These are phyloP conservation scores for Trichoderma polysporum DNA, from an alignment of 2,329 filamentous ascomycete species.

Conservation along the genomic window DNA sequence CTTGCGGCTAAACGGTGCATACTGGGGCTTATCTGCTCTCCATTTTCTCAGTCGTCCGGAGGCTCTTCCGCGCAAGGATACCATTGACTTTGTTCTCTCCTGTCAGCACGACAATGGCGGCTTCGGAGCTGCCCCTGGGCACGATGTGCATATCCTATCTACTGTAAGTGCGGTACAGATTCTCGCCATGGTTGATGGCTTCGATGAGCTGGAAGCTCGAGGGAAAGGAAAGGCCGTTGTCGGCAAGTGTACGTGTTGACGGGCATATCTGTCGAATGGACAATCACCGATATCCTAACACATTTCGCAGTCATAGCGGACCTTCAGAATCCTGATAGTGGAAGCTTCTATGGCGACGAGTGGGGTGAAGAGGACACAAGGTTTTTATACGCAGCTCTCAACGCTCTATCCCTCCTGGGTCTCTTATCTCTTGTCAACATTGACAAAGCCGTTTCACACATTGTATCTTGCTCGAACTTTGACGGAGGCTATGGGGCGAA, in stretches of 20 bases:
- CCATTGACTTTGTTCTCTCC: constrained; percentile 92
- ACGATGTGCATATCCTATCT: constrained; percentile 95
- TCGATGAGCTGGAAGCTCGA: constrained; percentile 75
- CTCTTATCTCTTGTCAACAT: constrained; percentile 74
- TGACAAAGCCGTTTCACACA: constrained; percentile 73
- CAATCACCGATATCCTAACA: constrained; percentile 18
- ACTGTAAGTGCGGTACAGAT: constrained; percentile 96
- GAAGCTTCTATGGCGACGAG: constrained; percentile 89
- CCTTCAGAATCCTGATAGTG: constrained; percentile 76
- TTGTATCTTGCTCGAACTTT: constrained; percentile 84
- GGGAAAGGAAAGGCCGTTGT: constrained; percentile 66
- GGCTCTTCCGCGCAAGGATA: constrained; percentile 74
- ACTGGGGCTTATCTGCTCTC: constrained; percentile 90
- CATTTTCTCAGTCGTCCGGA: constrained; percentile 81
- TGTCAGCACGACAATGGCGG: constrained; percentile 87
- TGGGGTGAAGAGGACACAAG: constrained; percentile 97
- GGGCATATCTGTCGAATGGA: constrained; percentile 18
- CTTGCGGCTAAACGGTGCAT: constrained; percentile 89
- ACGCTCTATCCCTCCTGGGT: constrained; percentile 80
- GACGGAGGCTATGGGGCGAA: constrained; percentile 90
- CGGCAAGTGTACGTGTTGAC: constrained; percentile 67
- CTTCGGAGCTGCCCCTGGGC: constrained; percentile 89
- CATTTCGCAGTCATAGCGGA: constrained; percentile 65
- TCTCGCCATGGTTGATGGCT: constrained; percentile 78
- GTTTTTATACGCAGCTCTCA: constrained; percentile 88